These are phyloP conservation scores for Blastobotrys aristatus DNA, from an alignment of 1,139 yeast species.

Conservation along the genomic window DNA sequence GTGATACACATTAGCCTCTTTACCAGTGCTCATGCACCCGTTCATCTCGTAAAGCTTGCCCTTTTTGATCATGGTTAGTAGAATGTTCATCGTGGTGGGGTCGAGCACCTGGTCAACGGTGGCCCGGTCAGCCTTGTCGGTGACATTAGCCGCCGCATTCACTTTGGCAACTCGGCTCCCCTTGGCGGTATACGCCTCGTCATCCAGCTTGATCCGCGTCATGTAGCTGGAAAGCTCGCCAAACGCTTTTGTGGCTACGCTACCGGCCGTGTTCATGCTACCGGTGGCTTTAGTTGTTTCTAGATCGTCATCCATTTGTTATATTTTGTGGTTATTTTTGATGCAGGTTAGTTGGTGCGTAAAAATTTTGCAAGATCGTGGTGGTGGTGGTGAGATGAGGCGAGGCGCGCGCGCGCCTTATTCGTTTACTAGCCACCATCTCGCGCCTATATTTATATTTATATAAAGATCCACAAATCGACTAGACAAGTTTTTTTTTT, in stretches of 20 bases:
- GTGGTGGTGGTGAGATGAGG: no score
- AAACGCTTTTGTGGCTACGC: conserved; percentile 8
- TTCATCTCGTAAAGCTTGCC: conserved; percentile 81
- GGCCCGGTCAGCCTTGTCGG: conserved; percentile 88
- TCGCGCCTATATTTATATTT: no score
- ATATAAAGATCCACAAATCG: no score
- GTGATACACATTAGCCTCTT: conserved; percentile 97
- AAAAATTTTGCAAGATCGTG: no score
- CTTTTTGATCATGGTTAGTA: conserved; percentile 73
- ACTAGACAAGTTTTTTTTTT: no score
- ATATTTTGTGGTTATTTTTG: conserved; percentile 17
- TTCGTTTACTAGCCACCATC: no score
- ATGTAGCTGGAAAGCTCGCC: conserved; percentile 16
- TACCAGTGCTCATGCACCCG: conserved; percentile 95
- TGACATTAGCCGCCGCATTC: conserved; percentile 24
- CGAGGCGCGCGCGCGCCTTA: no score
- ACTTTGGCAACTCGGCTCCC: conserved; percentile 33
- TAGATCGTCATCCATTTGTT: conserved; percentile 12
- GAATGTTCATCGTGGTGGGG: conserved; percentile 82
- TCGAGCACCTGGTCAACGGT: conserved; percentile 96
- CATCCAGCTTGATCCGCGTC: conserved; percentile 25
- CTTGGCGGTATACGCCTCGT: conserved; percentile 28
- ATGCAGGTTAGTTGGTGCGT: conserved; percentile 1
- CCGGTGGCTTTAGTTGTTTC: background rate
- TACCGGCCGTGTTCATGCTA: conserved; percentile 9